Evolutionary conservation across 441 rosid species (phyloP), one percentile per base, ranked within the genome.

Genomic region (Gossypium davidsonii): DNA sequence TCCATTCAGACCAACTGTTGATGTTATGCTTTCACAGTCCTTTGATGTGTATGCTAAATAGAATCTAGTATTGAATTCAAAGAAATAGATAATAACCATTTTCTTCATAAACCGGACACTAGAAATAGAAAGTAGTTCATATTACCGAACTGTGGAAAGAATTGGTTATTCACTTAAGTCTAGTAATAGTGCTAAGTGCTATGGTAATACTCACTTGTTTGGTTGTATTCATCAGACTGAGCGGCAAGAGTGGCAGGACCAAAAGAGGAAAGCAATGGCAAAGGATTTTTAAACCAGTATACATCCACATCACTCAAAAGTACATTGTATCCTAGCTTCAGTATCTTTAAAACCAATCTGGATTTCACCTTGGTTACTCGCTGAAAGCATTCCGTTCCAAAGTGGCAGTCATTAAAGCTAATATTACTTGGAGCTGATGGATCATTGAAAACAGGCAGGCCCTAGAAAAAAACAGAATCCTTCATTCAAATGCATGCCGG

Each of bases 331-430:
- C 97, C 97, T 3, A 89, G 82, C 89, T 91, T 93, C 77, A 95
- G 78, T 79, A 93, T 89, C 87, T 84, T 86, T 79, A 89, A 74
- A 70, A 95, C 97, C 67, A 88, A 83, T 83, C 97, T 91, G 65
- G 99, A 95, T 79, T 95, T 95, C 67, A 85, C 93, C 84, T 95
- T 90, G 34, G 98, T 93, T 65, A 95, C 97, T 81, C 81, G 84
- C 88, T 90, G 97, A 76, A 93, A 95, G 87, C 98, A 95, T 73
- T 87, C 73, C 60, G 97, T 91, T 77, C 99, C 97, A 58, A 89
- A 95, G 82, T 95, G 97, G 75, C 99, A 93, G 65, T 91, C 94
- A 71, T 95, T 77, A 73, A 90, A 91, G 87, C 99, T 95, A 31
- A 91, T 86, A 76, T 88, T 90, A 71, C 79, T 82, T 10, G 94